Evolutionary conservation across 164 flowering plant genomes (phyloP).

Genomic region (Magnolia sinica): DNA sequence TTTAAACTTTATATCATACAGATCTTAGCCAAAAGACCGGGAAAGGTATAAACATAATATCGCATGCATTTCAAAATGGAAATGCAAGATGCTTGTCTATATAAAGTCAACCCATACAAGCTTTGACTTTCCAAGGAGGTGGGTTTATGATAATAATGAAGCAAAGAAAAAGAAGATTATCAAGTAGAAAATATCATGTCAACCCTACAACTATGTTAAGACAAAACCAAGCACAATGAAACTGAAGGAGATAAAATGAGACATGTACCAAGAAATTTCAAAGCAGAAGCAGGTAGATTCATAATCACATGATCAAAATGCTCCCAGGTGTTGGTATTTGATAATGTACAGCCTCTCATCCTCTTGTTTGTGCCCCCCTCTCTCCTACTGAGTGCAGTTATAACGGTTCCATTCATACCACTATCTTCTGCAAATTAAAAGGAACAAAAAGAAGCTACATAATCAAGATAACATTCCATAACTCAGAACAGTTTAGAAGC

Average conservation of each 20-base stretch:
- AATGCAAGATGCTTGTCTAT: too few relatives aligned
- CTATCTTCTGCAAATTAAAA: conserved; percentile 37
- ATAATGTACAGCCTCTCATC: conserved; percentile 38
- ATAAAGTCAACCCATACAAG: too few relatives aligned
- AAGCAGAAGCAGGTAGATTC: conserved; percentile 98
- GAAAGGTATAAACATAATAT: too few relatives aligned
- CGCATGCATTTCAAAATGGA: too few relatives aligned
- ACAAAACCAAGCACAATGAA: too few relatives aligned
- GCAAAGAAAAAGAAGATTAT: too few relatives aligned
- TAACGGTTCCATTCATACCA: conserved; percentile 19
- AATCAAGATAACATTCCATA: not conserved
- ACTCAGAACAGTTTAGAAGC: not conserved
- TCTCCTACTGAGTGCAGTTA: conserved; percentile 21
- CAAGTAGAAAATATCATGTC: too few relatives aligned
- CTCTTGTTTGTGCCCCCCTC: conserved; percentile 56
- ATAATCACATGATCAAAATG: conserved; percentile 91
- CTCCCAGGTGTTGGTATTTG: conserved; percentile 66
- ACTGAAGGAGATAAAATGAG: not conserved
- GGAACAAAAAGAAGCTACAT: not conserved
- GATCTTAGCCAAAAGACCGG: too few relatives aligned
- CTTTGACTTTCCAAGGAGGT: too few relatives aligned
- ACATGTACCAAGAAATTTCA: conserved; percentile 71
- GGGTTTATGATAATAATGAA: too few relatives aligned
- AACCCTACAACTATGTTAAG: too few relatives aligned
- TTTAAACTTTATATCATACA: too few relatives aligned